phyloP scores from a whole-genome alignment of 345 rosid genomes.

The Aegle marmelos region DNA sequence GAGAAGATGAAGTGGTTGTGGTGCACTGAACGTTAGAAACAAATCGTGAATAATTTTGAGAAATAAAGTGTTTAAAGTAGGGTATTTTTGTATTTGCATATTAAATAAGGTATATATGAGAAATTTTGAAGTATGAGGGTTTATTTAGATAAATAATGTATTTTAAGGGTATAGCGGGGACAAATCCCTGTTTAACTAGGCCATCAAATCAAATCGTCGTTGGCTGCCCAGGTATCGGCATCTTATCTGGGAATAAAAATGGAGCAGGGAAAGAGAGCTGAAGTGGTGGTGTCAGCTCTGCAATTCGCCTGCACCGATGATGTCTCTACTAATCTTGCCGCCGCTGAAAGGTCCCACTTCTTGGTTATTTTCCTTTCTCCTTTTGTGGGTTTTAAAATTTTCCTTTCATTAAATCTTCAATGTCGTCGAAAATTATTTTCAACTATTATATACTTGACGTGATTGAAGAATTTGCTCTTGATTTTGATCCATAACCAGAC shows the following conservation, averaged over 20 bases:
- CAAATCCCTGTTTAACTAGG: too few species aligned
- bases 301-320: conserved; percentile 90
- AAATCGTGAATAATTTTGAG: too few species aligned
- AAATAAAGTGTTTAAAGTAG: too few species aligned
- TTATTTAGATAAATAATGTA: too few species aligned
- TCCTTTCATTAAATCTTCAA: not conserved
- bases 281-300: conserved; percentile 64
- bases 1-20: too few species aligned
- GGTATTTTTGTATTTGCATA: too few species aligned
- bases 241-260: conserved; percentile 2
- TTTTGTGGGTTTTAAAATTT: not conserved
- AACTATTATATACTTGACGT: not conserved
- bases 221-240: not conserved
- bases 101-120: too few species aligned
- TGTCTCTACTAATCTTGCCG: conserved; percentile 60
- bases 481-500: not conserved
- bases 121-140: too few species aligned
- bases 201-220: too few species aligned
- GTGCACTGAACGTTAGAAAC: too few species aligned
- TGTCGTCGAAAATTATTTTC: not conserved
- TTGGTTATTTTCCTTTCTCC: not conserved
- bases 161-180: too few species aligned
- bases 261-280: conserved; percentile 34
- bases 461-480: not conserved
- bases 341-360: conserved; percentile 64